Evolutionary conservation across 2,329 filamentous ascomycete species (phyloP), one percentile per base, ranked within the genome.

Genomic region (Pseudogymnoascus sp.): DNA sequence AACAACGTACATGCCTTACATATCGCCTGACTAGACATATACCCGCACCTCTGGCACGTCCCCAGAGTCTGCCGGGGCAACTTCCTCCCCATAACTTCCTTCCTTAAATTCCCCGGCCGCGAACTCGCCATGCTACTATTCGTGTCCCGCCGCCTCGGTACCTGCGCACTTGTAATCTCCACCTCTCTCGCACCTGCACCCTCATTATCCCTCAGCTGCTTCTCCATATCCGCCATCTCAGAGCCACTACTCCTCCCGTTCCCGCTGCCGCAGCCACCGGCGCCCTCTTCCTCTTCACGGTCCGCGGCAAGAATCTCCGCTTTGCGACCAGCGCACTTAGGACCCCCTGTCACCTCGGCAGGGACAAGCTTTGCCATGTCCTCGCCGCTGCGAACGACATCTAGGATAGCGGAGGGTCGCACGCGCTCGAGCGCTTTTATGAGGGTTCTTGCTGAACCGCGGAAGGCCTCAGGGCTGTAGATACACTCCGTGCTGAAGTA

Each of bases 401-500:
- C 95, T 63, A 99, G 74, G 61, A 99, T 97, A 3, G 93, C 93
- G 71, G 93, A 97, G 1, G 95, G 93, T 1, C 95, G 83, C 7
- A 99, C 91, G 69, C 89, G 89, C 76, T 99, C 95, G 33, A 99
- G 79, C 69, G 93, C 96, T 78, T 99, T 99, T 76, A 99, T 96
- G 64, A 99, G 78, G 26, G 88, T 90, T 67, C 95, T 84, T 1
- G 95, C 95, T 68, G 91, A 96, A 2, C 95, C 95, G 65, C 95
- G 84, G 73, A 99, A 99, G 1, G 95, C 95, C 76, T 99, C 95
- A 0, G 95, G 95, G 62, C 91, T 96, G 79, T 99, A 99, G 65
- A 99, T 92, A 79, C 95, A 99, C 77, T 99, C 95, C 0, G 95
- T 99, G 71, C 88, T 96, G 77, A 99, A 99, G 77, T 99, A 99